A percentile compares a stretch with the other conserved stretches of the same genome.
phyloP scores from a whole-genome alignment of 768 basidiomycete species.

The Galerina sulciceps region DNA sequence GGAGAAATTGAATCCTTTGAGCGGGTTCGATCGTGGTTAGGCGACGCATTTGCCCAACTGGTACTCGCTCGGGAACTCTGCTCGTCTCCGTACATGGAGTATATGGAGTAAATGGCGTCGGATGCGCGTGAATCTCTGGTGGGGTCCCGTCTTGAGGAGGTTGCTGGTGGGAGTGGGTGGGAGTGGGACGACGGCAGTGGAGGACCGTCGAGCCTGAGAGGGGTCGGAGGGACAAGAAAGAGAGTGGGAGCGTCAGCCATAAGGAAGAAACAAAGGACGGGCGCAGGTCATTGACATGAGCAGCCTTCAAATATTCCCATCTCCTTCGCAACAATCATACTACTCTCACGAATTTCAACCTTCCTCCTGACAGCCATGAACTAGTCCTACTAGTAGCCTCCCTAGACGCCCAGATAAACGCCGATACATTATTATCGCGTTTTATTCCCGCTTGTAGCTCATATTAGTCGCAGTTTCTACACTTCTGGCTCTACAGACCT shows the following conservation, averaged over 20 bases:
- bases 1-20: constrained; percentile 21
- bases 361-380: no score
- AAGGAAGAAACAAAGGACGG: neutral
- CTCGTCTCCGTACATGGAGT: constrained; percentile 84
- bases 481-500: no score
- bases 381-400: no score
- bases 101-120: constrained; percentile 82
- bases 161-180: constrained; percentile 35
- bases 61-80: constrained; percentile 32
- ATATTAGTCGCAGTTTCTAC: no score
- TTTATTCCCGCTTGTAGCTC: no score
- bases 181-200: constrained; percentile 24
- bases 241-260: constrained; percentile 43
- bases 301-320: constrained; percentile 17
- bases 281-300: constrained; percentile 10
- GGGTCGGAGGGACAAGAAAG: constrained; percentile 39
- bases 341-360: neutral
- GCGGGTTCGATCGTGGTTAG: constrained; percentile 32
- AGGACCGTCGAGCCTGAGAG: constrained; percentile 24
- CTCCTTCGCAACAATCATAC: constrained; percentile 17
- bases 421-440: no score
- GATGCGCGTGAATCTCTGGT: constrained; percentile 48
- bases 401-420: no score
- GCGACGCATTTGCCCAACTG: constrained; percentile 44
- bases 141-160: constrained; percentile 13